phyloP scores from a whole-genome alignment of 129 eudicot genomes.

The Centaurea solstitialis region DNA sequence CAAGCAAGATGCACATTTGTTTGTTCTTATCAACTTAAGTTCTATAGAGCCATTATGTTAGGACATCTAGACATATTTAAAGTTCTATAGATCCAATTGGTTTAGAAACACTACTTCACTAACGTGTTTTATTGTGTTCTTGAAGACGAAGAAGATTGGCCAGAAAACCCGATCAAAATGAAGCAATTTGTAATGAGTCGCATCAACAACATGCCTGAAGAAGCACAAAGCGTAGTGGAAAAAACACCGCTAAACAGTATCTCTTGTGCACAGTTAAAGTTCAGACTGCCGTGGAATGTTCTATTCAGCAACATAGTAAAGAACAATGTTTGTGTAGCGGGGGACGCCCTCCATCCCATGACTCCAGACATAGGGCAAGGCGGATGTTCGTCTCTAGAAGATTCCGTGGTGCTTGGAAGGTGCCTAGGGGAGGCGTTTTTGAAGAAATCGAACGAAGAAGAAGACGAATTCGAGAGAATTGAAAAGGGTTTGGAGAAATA shows the following conservation, averaged over 20 bases:
- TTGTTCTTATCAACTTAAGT: no score
- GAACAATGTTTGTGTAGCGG: slow-evolving; percentile 63
- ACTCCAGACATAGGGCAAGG: slow-evolving; percentile 90
- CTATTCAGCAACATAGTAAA: slow-evolving; percentile 47
- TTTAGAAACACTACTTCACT: neutral
- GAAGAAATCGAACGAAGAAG: slow-evolving; percentile 16
- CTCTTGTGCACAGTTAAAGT: slow-evolving; percentile 43
- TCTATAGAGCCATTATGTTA: no score
- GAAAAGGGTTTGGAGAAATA: slow-evolving; percentile 56
- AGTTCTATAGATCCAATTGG: neutral
- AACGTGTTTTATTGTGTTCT: neutral
- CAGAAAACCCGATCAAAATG: slow-evolving; percentile 53
- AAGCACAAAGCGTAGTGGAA: slow-evolving; percentile 45
- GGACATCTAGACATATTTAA: neutral
- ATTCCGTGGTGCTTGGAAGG: slow-evolving; percentile 60
- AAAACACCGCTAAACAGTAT: slow-evolving; percentile 41
- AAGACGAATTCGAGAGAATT: slow-evolving; percentile 44
- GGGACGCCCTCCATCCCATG: slow-evolving; percentile 91
- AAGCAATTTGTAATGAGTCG: slow-evolving; percentile 61
- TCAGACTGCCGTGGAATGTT: slow-evolving; percentile 63
- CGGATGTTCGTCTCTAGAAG: slow-evolving; percentile 74
- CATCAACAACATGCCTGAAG: slow-evolving; percentile 38
- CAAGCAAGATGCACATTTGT: neutral
- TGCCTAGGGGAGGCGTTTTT: slow-evolving; percentile 58
- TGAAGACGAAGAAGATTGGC: slow-evolving; percentile 53